A percentile compares a stretch with the other conserved stretches of the same genome.
These are phyloP conservation scores for Colletotrichum neosansevieriae DNA, from an alignment of 2,329 filamentous ascomycete species.

Conservation along the genomic window DNA sequence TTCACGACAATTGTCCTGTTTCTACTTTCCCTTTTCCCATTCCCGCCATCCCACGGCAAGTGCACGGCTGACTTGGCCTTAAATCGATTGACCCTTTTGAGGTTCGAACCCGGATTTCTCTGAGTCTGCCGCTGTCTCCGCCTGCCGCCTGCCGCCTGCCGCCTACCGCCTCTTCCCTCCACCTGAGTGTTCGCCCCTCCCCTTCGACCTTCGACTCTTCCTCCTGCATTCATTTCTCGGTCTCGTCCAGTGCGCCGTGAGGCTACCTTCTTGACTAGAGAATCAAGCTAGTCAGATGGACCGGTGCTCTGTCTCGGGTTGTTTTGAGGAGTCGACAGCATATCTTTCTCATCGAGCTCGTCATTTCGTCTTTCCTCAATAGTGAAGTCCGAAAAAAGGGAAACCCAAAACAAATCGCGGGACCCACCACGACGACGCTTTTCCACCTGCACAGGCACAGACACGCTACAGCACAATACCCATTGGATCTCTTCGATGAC, in stretches of 20 bases:
- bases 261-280: background rate
- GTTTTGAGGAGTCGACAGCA: conserved; percentile 24
- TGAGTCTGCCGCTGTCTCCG: background rate
- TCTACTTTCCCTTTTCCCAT: background rate
- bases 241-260: background rate
- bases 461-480: conserved; percentile 5
- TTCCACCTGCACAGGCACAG: conserved; percentile 30
- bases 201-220: background rate
- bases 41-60: conserved; percentile 26
- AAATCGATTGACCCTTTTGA: conserved; percentile 2
- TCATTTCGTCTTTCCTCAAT: background rate
- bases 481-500: conserved; percentile 23
- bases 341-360: conserved; percentile 3
- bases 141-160: background rate
- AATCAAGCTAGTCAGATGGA: conserved; percentile 11
- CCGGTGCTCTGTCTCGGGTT: conserved; percentile 7
- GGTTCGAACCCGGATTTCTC: background rate
- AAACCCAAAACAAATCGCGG: conserved; percentile 35
- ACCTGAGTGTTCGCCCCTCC: background rate
- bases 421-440: conserved; percentile 36
- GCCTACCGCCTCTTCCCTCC: background rate
- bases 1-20: conserved; percentile 27
- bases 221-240: conserved; percentile 6
- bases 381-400: conserved; percentile 2
- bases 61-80: conserved; percentile 5